phyloP scores from a whole-genome alignment of 164 flowering plant species.

The Umbellularia californica region DNA sequence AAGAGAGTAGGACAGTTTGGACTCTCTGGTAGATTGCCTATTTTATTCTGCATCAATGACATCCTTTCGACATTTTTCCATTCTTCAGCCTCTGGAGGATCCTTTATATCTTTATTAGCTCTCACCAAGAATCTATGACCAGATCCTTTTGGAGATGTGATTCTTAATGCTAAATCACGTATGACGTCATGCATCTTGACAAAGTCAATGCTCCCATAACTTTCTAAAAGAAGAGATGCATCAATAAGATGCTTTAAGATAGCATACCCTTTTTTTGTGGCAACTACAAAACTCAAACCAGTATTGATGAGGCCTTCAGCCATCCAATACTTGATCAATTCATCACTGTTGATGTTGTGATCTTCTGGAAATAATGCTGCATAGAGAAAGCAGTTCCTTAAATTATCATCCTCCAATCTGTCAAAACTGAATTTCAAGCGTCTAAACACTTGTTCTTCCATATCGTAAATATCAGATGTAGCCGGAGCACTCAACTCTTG shows the following conservation, averaged over 20 bases:
- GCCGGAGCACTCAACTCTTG: not conserved
- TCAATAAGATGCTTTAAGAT: not conserved
- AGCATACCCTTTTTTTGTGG: slow-evolving; percentile 5
- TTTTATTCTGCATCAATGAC: slow-evolving; percentile 16
- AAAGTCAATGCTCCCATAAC: no score
- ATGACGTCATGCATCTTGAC: slow-evolving; percentile 23
- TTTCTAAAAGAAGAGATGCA: no score
- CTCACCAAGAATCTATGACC: slow-evolving; percentile 8
- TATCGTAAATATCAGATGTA: not conserved
- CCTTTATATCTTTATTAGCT: slow-evolving; percentile 1
- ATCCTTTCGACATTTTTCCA: slow-evolving; percentile 18
- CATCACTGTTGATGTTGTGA: not conserved
- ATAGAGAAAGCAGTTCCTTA: slow-evolving; percentile 3
- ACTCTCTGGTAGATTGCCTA: slow-evolving; percentile 13
- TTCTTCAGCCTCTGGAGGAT: not conserved
- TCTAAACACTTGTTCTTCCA: slow-evolving; percentile 16
- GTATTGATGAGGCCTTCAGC: slow-evolving; percentile 14
- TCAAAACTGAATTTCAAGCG: slow-evolving; percentile 17
- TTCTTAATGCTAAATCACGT: slow-evolving; percentile 16
- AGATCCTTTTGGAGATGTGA: not conserved
- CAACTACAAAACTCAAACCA: not conserved
- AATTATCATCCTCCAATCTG: slow-evolving; percentile 5
- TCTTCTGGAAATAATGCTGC: slow-evolving; percentile 16
- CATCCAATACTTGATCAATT: slow-evolving; percentile 22
- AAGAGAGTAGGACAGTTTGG: slow-evolving; percentile 16